These are phyloP conservation scores for Blastobotrys attinorum DNA, from an alignment of 805 yeast species.

Conservation along the genomic window DNA sequence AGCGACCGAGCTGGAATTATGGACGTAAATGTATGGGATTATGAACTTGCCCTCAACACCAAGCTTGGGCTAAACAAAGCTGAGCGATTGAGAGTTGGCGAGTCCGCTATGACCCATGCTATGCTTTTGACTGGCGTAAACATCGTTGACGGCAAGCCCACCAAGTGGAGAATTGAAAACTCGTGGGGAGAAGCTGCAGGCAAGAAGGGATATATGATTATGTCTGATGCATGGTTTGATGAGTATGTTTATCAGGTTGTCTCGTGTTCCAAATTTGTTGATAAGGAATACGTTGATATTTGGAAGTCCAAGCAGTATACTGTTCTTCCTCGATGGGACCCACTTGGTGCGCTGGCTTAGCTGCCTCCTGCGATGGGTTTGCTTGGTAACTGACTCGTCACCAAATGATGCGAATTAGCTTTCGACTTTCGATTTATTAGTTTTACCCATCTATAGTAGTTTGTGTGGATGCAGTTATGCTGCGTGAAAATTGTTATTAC, in stretches of 20 bases:
- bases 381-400: no score
- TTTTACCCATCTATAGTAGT: no score
- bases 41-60: slow-evolving; percentile 35
- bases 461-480: no score
- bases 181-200: slow-evolving; percentile 71
- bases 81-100: slow-evolving; percentile 60
- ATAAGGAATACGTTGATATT: slow-evolving; percentile 32
- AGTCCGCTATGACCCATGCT: slow-evolving; percentile 88
- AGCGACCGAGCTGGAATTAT: slow-evolving; percentile 61
- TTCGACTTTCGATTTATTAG: no score
- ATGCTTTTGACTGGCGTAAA: slow-evolving; percentile 82
- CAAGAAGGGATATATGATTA: slow-evolving; percentile 56
- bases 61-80: slow-evolving; percentile 48
- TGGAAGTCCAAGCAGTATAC: slow-evolving; percentile 39
- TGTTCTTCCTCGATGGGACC: slow-evolving; percentile 69
- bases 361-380: no score
- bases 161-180: slow-evolving; percentile 67
- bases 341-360: slow-evolving; percentile 66
- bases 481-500: no score
- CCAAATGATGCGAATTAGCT: no score
- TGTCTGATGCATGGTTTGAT: slow-evolving; percentile 68
- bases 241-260: slow-evolving; percentile 71
- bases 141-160: slow-evolving; percentile 56
- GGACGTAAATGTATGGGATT: slow-evolving; percentile 66
- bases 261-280: slow-evolving; percentile 44